These are phyloP conservation scores for Candida silvatica DNA, from an alignment of 805 yeast genomes.

Conservation along the genomic window DNA sequence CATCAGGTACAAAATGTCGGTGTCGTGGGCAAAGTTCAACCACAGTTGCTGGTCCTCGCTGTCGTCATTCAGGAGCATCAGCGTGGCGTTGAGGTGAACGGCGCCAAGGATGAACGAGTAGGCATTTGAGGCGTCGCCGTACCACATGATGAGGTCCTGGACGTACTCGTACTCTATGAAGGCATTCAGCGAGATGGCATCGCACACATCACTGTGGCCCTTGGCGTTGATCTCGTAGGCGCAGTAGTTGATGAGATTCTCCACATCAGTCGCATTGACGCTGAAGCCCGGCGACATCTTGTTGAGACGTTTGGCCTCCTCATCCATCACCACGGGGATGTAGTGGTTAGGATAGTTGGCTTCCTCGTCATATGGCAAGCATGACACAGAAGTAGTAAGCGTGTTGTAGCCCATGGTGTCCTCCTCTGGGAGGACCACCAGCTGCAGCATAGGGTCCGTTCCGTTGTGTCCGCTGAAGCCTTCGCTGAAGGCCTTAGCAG, in stretches of 20 bases:
- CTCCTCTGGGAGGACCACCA: slow-evolving; percentile 38
- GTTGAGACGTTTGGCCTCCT: slow-evolving; percentile 49
- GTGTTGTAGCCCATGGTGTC: slow-evolving; percentile 46
- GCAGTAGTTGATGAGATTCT: slow-evolving; percentile 49
- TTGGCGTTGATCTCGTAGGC: slow-evolving; percentile 67
- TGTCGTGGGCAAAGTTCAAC: slow-evolving; percentile 55
- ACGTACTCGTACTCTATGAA: slow-evolving; percentile 55
- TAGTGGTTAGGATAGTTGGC: slow-evolving; percentile 13
- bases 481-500: slow-evolving; percentile 46
- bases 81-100: slow-evolving; percentile 42
- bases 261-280: slow-evolving; percentile 44
- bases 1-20: slow-evolving; percentile 51
- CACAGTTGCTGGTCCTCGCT: slow-evolving; percentile 30
- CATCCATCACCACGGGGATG: slow-evolving; percentile 7
- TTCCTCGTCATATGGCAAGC: slow-evolving; percentile 28
- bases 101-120: slow-evolving; percentile 52
- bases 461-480: slow-evolving; percentile 40
- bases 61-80: slow-evolving; percentile 14
- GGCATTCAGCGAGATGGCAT: slow-evolving; percentile 59
- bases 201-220: slow-evolving; percentile 62
- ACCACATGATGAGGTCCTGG: slow-evolving; percentile 50
- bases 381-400: slow-evolving; percentile 43
- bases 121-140: slow-evolving; percentile 50
- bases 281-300: slow-evolving; percentile 43
- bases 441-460: slow-evolving; percentile 21